Conservation (phyloP, 306 rosid species). For the Cicer yamashitae region DNA sequence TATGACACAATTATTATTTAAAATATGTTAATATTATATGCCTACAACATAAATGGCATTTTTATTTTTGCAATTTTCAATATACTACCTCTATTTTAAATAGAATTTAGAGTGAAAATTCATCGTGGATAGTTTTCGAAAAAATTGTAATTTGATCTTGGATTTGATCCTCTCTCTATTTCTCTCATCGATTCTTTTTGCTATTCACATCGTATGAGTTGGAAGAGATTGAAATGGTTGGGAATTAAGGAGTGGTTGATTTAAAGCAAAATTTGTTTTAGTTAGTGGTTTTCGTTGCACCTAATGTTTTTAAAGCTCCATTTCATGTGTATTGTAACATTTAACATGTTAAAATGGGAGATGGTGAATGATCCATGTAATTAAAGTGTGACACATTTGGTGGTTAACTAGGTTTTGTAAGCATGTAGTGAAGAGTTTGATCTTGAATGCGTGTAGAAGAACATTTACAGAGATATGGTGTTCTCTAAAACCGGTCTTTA, state of each 20-base stretch:
- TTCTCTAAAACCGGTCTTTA: background rate
- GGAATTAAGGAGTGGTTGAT: background rate
- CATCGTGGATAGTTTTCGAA: too few relatives aligned
- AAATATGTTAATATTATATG: too few relatives aligned
- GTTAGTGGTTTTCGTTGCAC: too few relatives aligned
- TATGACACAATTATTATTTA: too few relatives aligned
- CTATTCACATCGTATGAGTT: background rate
- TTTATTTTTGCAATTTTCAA: too few relatives aligned
- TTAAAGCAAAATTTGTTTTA: background rate
- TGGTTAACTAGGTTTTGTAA: background rate
- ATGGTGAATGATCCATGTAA: background rate
- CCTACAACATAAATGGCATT: too few relatives aligned
- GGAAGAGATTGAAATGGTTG: background rate
- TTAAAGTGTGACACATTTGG: background rate
- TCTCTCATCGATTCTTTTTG: background rate
- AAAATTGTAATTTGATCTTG: too few relatives aligned
- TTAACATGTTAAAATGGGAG: background rate
- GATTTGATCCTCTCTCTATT: too few relatives aligned
- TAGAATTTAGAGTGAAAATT: too few relatives aligned
- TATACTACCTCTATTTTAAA: too few relatives aligned
- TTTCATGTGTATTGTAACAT: background rate
- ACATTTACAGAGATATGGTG: background rate
- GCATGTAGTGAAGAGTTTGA: background rate
- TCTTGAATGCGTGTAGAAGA: background rate
- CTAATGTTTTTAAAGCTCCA: background rate